Base-by-base conservation (phyloP, 1,284 basidiomycete genomes). In the Ganoderma resinaceum region DNA sequence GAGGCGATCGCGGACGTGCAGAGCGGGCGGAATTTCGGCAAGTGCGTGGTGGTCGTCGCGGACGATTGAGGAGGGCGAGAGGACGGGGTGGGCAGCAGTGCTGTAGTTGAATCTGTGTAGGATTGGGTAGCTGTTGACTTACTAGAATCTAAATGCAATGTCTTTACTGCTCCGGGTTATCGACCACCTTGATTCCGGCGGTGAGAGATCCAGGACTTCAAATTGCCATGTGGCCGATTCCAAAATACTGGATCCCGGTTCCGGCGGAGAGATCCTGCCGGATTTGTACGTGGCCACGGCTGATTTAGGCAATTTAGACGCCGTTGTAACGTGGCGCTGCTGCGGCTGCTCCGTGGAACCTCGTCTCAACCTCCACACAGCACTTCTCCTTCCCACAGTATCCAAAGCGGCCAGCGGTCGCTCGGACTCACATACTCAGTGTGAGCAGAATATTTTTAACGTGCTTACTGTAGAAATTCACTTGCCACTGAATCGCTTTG, bases 1-100 rank as follows among this genome's bases (percentile, higher is more conserved):
- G 81, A 87, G n/a, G 87, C 81, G 0, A 75, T 92, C 37, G 72
- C 85, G 37, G 86, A 83, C 46, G 83, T 91, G 16, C 86, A 85
- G 73, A 82, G 81, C 52, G 91, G 90, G 0, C 79, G 78, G 66
- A 91, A 91, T 75, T 82, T 79, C 23, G 91, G 85, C 1, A 92
- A 92, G 79, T 84, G 82, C 12, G 83, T 89, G 2, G 76, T 89
- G 31, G 74, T 83, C 35, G 85, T 90, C 26, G 83, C 83, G 0
- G 80, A 85, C 58, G 79, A 82, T 35, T 73, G 61, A 66, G n/a
- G 31, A 23, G 33, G 16, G 5, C 40, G 18, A 18, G 14, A 16
- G 1, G 40, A 42, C 7, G 38, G 20, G 2, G 42, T 3, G 5
- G 42, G 20, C 9, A 4, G n/a, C 11, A 18, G 40, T 42, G 20